A percentile compares a stretch with the other conserved stretches of the same genome.
Conservation (phyloP, 2,329 filamentous ascomycete species). For the Ophiostoma triangulosporum region DNA sequence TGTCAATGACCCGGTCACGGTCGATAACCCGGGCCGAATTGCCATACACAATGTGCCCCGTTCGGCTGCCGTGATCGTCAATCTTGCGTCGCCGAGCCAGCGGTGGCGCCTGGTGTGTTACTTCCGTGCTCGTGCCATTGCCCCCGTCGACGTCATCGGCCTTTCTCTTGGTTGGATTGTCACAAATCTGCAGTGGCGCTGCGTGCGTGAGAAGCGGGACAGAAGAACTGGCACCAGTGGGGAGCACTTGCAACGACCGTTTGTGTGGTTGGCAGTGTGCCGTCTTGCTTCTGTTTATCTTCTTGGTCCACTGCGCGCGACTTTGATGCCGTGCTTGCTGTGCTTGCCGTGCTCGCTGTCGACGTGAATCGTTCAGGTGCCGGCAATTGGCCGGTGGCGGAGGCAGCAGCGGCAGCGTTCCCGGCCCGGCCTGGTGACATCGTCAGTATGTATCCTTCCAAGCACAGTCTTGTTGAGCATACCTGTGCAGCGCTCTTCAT, state of each 20-base stretch:
- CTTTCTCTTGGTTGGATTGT: conserved; percentile 6
- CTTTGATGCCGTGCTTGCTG: background rate
- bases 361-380: background rate
- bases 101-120: background rate
- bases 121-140: background rate
- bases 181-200: background rate
- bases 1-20: background rate
- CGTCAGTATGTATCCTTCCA: background rate
- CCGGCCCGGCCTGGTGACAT: background rate
- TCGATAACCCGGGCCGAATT: no score
- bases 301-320: background rate
- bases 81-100: background rate
- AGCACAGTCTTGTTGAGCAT: background rate
- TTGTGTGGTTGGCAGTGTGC: no score
- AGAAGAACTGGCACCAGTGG: background rate
- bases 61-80: background rate
- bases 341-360: background rate
- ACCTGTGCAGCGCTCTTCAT: conserved; percentile 13
- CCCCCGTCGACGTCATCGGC: background rate
- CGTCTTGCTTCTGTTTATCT: background rate
- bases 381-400: background rate
- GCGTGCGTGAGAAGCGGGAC: conserved; percentile 35
- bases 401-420: background rate
- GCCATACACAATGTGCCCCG: background rate
- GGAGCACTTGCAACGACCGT: background rate